Base-by-base conservation (phyloP, 352 stramenopile genomes). In the Plasmopara halstedii region DNA sequence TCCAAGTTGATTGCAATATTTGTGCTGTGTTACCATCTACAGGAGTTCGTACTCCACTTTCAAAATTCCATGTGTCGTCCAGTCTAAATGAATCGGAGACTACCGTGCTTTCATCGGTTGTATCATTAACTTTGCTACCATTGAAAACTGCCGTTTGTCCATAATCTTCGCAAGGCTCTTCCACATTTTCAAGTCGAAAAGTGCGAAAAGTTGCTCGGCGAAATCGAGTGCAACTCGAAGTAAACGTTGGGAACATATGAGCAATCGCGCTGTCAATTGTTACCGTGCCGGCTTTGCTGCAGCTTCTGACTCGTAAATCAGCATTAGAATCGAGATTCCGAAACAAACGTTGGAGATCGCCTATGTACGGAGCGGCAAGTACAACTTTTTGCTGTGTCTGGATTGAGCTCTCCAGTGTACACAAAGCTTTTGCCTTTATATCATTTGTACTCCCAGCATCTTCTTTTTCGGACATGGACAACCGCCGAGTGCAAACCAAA, bases 21-120 rank as follows among this genome's bases (percentile, higher is more conserved):
- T 70, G 60, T 13, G 68, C 69, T 23, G 71, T 83, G 42, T 83
- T 80, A 31, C 71, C 64, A 36, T 80, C 68, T 5, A 83, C 56
- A 9, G 33, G 38, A 1, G 53, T 50, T 17, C 46, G 53, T 18
- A 71, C 53, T 25, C 51, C 56, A 19, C n/a, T 65, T 31, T 50
- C 25, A 35, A 80, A 83, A 31, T 38, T 41, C 23, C 67, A 76
- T 13, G 69, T 42, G 13, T 61, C 37, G 27, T 80, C 71, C 19
- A 80, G 56, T 14, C 42, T 51, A 25, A 68, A 78, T 6, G 20
- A 53, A 23, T n/a, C 23, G 6, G 15, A 27, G 6, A 13, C 15
- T 17, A 8, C 27, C 31, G 25, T 13, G 39, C 4, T 15, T 22
- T 29, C 38, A 14, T 4, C 35, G 15, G 25, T 27, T n/a, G 29